These are phyloP conservation scores for Penicillium alfredii DNA, from an alignment of 495 filamentous ascomycete species.

Conservation along the genomic window DNA sequence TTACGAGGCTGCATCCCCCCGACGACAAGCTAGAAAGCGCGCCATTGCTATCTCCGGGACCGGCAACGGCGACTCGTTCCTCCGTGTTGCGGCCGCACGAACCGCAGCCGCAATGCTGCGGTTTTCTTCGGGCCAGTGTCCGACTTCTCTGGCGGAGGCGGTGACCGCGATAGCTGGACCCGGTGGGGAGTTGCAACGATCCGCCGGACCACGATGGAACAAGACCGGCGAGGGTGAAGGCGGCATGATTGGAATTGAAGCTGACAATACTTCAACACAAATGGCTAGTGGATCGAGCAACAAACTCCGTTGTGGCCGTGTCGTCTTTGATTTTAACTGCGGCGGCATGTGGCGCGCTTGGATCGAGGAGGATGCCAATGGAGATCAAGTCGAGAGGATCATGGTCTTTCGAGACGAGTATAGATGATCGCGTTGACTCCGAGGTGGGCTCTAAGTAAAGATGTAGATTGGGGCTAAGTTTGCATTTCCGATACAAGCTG, in stretches of 20 bases:
- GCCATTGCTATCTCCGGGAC: constrained; percentile 76
- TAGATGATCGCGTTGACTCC: too few species aligned
- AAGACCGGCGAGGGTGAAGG: constrained; percentile 75
- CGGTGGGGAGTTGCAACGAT: constrained; percentile 67
- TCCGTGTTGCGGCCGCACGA: constrained; percentile 63
- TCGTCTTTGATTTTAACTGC: constrained; percentile 79
- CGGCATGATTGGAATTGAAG: constrained; percentile 83
- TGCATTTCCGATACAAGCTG: too few species aligned
- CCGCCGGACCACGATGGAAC: constrained; percentile 71
- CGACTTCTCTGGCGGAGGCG: constrained; percentile 38
- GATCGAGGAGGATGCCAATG: constrained; percentile 64
- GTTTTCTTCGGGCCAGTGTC: constrained; percentile 43
- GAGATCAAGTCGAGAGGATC: constrained; percentile 46
- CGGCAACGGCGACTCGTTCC: constrained; percentile 86
- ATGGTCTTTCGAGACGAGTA: constrained; percentile 56
- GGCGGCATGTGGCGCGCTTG: constrained; percentile 86
- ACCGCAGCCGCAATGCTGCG: constrained; percentile 68
- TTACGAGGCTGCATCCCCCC: constrained; percentile 5
- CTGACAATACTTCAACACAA: constrained; percentile 41
- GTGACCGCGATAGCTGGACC: constrained; percentile 60
- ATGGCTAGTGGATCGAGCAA: constrained; percentile 6
- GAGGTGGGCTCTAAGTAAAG: too few species aligned
- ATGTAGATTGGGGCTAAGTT: too few species aligned
- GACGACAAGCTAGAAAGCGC: constrained; percentile 15
- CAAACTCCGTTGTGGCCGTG: constrained; percentile 38